Percentiles rank a stretch among this genome's conserved stretches.
These are phyloP conservation scores for Podospora anserina DNA, from an alignment of 495 filamentous ascomycete species.

Conservation along the genomic window DNA sequence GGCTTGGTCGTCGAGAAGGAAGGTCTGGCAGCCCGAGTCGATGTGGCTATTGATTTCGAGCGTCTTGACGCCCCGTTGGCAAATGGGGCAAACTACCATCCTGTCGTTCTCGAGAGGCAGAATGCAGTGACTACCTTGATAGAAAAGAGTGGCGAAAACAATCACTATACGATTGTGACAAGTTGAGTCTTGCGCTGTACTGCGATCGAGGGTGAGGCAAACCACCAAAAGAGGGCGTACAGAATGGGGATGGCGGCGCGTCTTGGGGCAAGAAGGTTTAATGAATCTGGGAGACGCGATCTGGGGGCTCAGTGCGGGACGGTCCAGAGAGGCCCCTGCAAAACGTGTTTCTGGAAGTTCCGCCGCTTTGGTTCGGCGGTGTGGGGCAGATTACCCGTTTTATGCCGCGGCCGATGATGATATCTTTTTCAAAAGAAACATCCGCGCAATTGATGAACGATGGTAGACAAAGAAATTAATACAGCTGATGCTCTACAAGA, in stretches of 20 bases:
- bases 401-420: neutral
- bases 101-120: neutral
- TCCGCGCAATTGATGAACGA: neutral
- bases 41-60: constrained; percentile 86
- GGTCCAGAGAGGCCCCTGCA: neutral
- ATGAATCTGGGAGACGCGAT: constrained; percentile 17
- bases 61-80: constrained; percentile 69
- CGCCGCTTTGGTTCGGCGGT: constrained; percentile 17
- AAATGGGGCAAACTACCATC: constrained; percentile 80
- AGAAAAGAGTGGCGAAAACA: neutral
- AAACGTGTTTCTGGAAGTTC: neutral
- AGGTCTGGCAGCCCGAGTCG: constrained; percentile 73
- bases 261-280: neutral
- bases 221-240: too few relatives aligned
- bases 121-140: too few relatives aligned
- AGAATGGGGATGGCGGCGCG: neutral
- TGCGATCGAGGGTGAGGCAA: neutral
- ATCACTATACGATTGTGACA: too few relatives aligned
- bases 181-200: too few relatives aligned
- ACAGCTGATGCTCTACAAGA: neutral
- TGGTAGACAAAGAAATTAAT: too few relatives aligned
- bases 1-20: constrained; percentile 35
- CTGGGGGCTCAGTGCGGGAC: neutral
- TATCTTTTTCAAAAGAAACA: too few relatives aligned
- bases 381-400: neutral